Conservation (phyloP, 1,139 yeast species). For the Suhomyces coccinellae region DNA sequence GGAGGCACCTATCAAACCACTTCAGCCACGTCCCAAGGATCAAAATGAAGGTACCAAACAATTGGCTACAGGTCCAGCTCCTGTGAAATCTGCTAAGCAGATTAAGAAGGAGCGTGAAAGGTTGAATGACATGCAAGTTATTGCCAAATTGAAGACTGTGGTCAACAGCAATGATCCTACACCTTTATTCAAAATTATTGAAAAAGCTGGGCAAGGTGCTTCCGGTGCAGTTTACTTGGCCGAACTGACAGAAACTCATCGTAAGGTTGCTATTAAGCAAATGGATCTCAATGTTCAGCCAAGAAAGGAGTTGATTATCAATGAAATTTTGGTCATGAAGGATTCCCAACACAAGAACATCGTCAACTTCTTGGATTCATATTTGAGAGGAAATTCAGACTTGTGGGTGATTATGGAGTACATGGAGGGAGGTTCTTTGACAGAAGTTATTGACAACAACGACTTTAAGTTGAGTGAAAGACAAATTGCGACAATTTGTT, state of each 20-base stretch:
- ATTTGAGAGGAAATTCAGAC: slow-evolving; percentile 43
- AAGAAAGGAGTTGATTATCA: slow-evolving; percentile 83
- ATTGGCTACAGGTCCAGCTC: slow-evolving; percentile 18
- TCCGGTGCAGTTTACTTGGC: slow-evolving; percentile 95
- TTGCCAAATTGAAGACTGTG: slow-evolving; percentile 80
- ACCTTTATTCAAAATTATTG: slow-evolving; percentile 79
- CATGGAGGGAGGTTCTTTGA: slow-evolving; percentile 57
- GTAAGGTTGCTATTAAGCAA: slow-evolving; percentile 85
- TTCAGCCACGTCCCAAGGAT: slow-evolving; percentile 21
- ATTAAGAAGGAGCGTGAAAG: slow-evolving; percentile 65
- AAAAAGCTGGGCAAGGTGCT: slow-evolving; percentile 99
- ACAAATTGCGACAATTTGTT: slow-evolving; percentile 89
- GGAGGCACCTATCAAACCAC: slow-evolving; percentile 23
- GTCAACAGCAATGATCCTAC: slow-evolving; percentile 84
- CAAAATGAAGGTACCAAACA: slow-evolving; percentile 7
- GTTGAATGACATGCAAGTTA: slow-evolving; percentile 81
- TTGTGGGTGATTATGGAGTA: slow-evolving; percentile 32
- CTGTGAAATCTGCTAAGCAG: slow-evolving; percentile 43
- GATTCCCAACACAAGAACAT: slow-evolving; percentile 50
- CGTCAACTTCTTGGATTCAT: slow-evolving; percentile 49
- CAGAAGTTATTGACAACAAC: slow-evolving; percentile 87
- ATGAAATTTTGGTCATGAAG: slow-evolving; percentile 51
- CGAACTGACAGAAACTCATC: slow-evolving; percentile 42
- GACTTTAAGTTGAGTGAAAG: slow-evolving; percentile 63
- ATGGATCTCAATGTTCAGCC: slow-evolving; percentile 94